A percentile compares a stretch with the other conserved stretches of the same genome.
These are phyloP conservation scores for Asterella californica DNA, from an alignment of 225 moss, liverwort and hornwort genomes.

Conservation along the genomic window DNA sequence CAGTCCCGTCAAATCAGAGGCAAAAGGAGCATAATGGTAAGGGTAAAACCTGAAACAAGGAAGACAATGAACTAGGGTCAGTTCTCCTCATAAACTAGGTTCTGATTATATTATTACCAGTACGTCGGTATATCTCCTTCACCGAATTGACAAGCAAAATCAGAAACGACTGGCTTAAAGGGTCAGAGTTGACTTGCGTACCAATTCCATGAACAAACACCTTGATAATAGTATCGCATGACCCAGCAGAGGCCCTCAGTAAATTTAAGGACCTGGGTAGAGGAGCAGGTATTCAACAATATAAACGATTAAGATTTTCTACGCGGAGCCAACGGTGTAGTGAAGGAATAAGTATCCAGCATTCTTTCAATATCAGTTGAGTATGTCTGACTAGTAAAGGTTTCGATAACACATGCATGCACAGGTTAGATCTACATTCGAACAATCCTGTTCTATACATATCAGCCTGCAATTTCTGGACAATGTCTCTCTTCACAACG, in stretches of 20 bases:
- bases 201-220: slow-evolving; percentile 99
- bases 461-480: neutral
- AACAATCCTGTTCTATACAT: too few species aligned
- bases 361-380: too few species aligned
- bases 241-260: slow-evolving; percentile 99
- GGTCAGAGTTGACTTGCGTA: slow-evolving; percentile 18
- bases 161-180: neutral
- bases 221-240: slow-evolving; percentile 99
- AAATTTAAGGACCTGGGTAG: slow-evolving; percentile 67
- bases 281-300: neutral
- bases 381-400: too few species aligned
- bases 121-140: neutral
- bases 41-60: slow-evolving; percentile 72
- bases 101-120: neutral
- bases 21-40: slow-evolving; percentile 98
- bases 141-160: neutral
- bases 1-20: slow-evolving; percentile 76
- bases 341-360: too few species aligned
- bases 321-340: too few species aligned
- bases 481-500: neutral
- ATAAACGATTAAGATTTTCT: neutral
- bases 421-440: too few species aligned
- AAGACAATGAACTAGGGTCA: neutral
- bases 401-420: too few species aligned
- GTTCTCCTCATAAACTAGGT: neutral